These are phyloP conservation scores for Arthrobotrys pseudoclavata DNA, from an alignment of 2,329 filamentous ascomycete genomes.

Conservation along the genomic window DNA sequence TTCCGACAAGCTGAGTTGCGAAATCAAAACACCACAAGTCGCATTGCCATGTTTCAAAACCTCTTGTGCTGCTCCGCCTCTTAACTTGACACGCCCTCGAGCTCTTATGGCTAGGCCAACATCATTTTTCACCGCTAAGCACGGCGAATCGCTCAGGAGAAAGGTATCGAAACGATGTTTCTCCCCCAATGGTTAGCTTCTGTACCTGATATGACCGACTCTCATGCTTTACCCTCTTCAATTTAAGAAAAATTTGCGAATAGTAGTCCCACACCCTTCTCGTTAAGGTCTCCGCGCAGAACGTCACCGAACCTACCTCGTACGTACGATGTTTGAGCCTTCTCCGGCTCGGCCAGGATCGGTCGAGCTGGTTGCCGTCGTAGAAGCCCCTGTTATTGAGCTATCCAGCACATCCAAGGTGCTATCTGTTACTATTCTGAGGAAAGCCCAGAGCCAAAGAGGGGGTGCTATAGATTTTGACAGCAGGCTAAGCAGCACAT, in stretches of 20 bases:
- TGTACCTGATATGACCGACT: constrained; percentile 21
- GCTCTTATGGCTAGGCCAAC: constrained; percentile 7
- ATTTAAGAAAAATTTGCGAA: constrained; percentile 10
- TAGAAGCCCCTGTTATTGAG: too few relatives aligned
- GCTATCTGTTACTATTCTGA: constrained; percentile 54
- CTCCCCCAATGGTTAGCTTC: constrained; percentile 22
- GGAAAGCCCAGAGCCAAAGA: constrained; percentile 27
- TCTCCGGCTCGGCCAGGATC: constrained; percentile 22
- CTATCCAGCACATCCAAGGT: constrained; percentile 26
- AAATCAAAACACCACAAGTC: constrained; percentile 57
- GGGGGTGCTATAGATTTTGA: constrained; percentile 12
- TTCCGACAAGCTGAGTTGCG: constrained; percentile 32
- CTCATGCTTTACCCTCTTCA: constrained; percentile 19
- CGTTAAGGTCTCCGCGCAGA: constrained; percentile 24
- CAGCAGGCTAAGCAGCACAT: neutral
- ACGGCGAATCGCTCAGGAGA: constrained; percentile 53
- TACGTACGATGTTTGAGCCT: constrained; percentile 44
- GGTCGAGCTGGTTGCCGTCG: constrained; percentile 6
- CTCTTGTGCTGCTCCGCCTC: constrained; percentile 33
- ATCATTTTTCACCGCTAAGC: constrained; percentile 30
- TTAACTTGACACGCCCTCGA: constrained; percentile 47
- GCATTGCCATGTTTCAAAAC: constrained; percentile 58
- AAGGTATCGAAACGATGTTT: constrained; percentile 53
- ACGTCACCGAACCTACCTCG: constrained; percentile 30
- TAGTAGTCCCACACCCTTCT: constrained; percentile 22